Evolutionary conservation across 164 flowering plant genomes (phyloP), one percentile per base, ranked within the genome.

Genomic region (Malania oleifera): DNA sequence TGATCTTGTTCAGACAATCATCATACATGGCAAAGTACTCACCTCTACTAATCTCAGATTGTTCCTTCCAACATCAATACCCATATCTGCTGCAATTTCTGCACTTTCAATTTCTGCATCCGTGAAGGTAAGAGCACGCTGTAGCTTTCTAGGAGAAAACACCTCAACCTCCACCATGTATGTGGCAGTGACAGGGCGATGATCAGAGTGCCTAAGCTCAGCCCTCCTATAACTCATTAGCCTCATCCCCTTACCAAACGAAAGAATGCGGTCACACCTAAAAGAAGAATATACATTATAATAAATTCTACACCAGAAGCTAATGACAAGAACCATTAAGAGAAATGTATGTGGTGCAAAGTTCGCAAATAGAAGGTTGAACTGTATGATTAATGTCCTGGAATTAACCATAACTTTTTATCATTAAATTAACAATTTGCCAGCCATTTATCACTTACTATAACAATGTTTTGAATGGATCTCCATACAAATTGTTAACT

Each of bases 191-290:
- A 93, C 96, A 41, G 98, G 98, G n/a, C 98, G 82, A 74, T 93
- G 98, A 68, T 93, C 98, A 29, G 98, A 93, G 41, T 87, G 67
- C 69, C 52, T 83, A 11, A 77, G 73, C 59, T 93, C 98, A 22
- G 68, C 57, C 68, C 95, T 86, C 60, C 76, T 70, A 37, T 93
- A 93, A 50, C 70, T 77, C 49, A 84, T 46, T 37, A 79, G 81
- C 73, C 59, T 80, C 75, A 87, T 75, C 61, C 95, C 98, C 58
- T 74, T 87, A 19, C 98, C 98, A 64, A 71, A 77, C 45, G 95
- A 82, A 52, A 93, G 91, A 58, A 93, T 73, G 13, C 98, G 96
- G 56, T 93, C 98, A 65, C 97, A 89, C 98, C 98, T 93, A 80
- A 70, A 65, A 37, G n/a, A 54, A 19, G 23, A 62, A 47, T 14